Evolutionary conservation across 371 early-diverging fungal species (phyloP), one percentile per base, ranked within the genome.

Genomic region (Apophysomyces trapeziformis): DNA sequence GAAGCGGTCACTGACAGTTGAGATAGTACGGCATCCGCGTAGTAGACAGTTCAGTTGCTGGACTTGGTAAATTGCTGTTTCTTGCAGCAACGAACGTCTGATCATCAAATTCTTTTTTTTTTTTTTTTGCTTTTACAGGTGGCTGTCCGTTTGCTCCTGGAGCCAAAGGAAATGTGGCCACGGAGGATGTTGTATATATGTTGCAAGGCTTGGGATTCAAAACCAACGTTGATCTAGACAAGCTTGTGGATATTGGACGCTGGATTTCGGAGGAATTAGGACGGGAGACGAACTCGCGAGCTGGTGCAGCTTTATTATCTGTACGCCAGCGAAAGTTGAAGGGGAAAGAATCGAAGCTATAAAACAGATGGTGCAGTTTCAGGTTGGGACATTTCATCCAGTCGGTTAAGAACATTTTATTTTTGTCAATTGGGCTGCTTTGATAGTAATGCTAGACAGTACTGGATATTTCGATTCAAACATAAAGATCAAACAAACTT

Each of bases 131-230:
- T 11, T 44, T 56, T 26, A 7, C 64, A 74, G 96, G 98, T 47
- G 99, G 99, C 36, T 98, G 99, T 68, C 99, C 99, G 35, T 98
- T 95, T 82, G 98, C 98, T 5, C 89, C 90, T 54, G 98, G 98
- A 7, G 99, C 99, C 7, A 93, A 93, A 18, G 99, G 99, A 9
- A 98, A 98, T 71, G 99, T 97, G 0, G 93, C 96, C 4, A 96
- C 98, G 0, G 99, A 98, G 76, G 97, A 97, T 71, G 97, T 98
- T 0, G 92, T 97, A 1, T 96, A 97, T 69, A 91, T 96, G 91
- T 80, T 97, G 13, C 77, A 95, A 2, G 96, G 96, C 8, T 68
- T 93, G 74, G 95, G 95, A 0, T 91, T 88, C 67, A 73, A 85
- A 37, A 96, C 98, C 0, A 93, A 93, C 9, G 86, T 93, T 12